A percentile compares a stretch with the other conserved stretches of the same genome.
phyloP scores from a whole-genome alignment of 2,329 filamentous ascomycete species.

The Xylariomycetidae sp. region DNA sequence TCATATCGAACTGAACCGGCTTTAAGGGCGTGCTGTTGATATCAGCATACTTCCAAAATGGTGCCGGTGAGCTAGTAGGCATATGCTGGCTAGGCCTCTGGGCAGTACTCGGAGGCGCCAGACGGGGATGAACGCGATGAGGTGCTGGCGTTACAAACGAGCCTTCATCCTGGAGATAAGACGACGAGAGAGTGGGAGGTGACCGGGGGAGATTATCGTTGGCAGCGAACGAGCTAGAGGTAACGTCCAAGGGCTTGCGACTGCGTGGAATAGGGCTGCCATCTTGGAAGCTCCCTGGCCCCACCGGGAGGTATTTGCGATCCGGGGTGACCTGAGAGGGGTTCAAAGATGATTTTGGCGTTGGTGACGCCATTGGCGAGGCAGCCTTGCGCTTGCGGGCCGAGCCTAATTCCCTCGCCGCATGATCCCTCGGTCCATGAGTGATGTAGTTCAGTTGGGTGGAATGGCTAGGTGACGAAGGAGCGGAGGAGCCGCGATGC shows the following conservation, averaged over 20 bases:
- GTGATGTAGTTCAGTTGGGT: slow-evolving; percentile 57
- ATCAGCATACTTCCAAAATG: slow-evolving; percentile 85
- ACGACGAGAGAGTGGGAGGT: slow-evolving; percentile 54
- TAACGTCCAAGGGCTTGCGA: slow-evolving; percentile 40
- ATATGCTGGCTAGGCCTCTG: slow-evolving; percentile 81
- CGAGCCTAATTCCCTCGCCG: slow-evolving; percentile 45
- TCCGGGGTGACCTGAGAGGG: slow-evolving; percentile 56
- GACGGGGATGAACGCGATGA: slow-evolving; percentile 65
- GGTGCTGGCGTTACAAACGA: slow-evolving; percentile 70
- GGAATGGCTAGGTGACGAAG: slow-evolving; percentile 58
- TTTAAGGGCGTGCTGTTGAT: slow-evolving; percentile 67
- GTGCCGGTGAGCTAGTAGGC: slow-evolving; percentile 78
- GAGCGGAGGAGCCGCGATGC: slow-evolving; percentile 63
- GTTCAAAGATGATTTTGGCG: slow-evolving; percentile 44
- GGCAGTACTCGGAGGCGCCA: slow-evolving; percentile 75
- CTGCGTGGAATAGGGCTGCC: slow-evolving; percentile 58
- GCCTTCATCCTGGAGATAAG: slow-evolving; percentile 57
- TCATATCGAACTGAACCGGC: slow-evolving; percentile 49
- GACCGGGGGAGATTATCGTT: slow-evolving; percentile 52
- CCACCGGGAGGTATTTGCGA: slow-evolving; percentile 38
- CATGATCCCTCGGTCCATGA: slow-evolving; percentile 53
- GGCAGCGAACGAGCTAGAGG: slow-evolving; percentile 40
- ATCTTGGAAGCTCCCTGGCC: slow-evolving; percentile 42
- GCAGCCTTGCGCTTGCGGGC: slow-evolving; percentile 54
- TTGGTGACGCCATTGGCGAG: slow-evolving; percentile 49